A percentile compares a stretch with the other conserved stretches of the same genome.
phyloP scores from a whole-genome alignment of 2,329 filamentous ascomycete genomes.

The Rutstroemia sp. region DNA sequence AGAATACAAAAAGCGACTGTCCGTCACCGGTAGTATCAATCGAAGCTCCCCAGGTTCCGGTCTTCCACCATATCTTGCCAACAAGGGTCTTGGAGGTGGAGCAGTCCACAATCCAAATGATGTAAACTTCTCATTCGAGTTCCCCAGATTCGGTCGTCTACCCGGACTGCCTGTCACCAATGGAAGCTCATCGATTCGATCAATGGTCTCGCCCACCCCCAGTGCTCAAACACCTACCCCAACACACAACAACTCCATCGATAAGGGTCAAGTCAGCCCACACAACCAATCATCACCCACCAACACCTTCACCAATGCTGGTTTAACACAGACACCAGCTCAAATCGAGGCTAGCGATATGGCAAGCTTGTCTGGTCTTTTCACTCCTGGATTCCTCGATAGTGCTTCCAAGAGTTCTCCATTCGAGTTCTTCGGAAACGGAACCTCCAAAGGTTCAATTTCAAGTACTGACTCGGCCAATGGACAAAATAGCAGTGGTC shows the following conservation, averaged over 20 bases:
- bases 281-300: slow-evolving; percentile 24
- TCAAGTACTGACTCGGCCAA: slow-evolving; percentile 27
- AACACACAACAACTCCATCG: slow-evolving; percentile 16
- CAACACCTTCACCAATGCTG: slow-evolving; percentile 29
- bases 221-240: background rate
- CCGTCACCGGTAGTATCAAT: slow-evolving; percentile 38
- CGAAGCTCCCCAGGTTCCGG: slow-evolving; percentile 15
- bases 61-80: slow-evolving; percentile 29
- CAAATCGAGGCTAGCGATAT: slow-evolving; percentile 33
- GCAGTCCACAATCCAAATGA: slow-evolving; percentile 54
- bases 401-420: slow-evolving; percentile 36
- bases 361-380: slow-evolving; percentile 49
- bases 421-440: slow-evolving; percentile 36
- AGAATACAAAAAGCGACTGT: slow-evolving; percentile 84
- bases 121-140: slow-evolving; percentile 90
- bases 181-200: slow-evolving; percentile 12
- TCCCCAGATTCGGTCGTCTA: slow-evolving; percentile 83
- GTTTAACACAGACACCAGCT: slow-evolving; percentile 18
- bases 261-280: slow-evolving; percentile 21
- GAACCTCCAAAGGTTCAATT: slow-evolving; percentile 38
- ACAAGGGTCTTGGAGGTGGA: slow-evolving; percentile 41
- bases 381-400: slow-evolving; percentile 48
- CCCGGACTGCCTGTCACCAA: slow-evolving; percentile 35
- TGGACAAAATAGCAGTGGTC: slow-evolving; percentile 28
- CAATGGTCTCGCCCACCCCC: slow-evolving; percentile 19